Base-by-base conservation (phyloP, 495 filamentous ascomycete genomes). In the Cercophora newfieldiana region DNA sequence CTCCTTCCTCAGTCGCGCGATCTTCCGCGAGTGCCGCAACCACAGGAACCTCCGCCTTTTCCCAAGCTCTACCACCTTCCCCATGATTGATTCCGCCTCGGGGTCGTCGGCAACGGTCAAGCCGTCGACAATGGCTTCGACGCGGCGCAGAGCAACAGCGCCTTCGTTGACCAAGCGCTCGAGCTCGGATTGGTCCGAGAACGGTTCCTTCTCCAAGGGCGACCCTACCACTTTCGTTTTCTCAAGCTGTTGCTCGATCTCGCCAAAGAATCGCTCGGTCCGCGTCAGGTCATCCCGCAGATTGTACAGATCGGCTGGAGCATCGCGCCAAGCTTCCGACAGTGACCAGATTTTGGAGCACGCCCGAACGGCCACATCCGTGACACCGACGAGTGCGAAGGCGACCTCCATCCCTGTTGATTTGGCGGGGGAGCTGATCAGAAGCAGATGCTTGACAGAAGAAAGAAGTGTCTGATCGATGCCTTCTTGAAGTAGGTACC, bases 311-410 rank as follows among this genome's bases (percentile, higher is more conserved):
- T 56, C 53, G 21, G 22, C 53, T 3, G 53, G 53, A 26, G 53
- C 53, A 24, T 56, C 53, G 21, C 53, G 53, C 53, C 53, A 56
- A 4, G 53, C 53, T 7, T 3, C 22, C 21, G 53, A 56, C 19
- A 56, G 53, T 7, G 53, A 4, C 53, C 53, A 56, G 3, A 56
- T 3, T 18, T 29, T 56, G 53, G 53, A 56, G 53, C 53, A 25
- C 7, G 53, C 24, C 6, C 21, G 53, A 21, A 56, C 14, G 25
- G 53, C 53, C 4, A 56, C 25, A 18, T 56, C 53, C 2, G 53
- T 29, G 53, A 26, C 21, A 18, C 53, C 53, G 22, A 56, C 24
- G 18, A 56, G 51, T 7, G 37, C 68, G 25, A 68, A 66, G 2
- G 48, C n/a, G 0, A 71, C 5, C 21, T 51, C 48, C 48, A 51